Percentiles rank a stretch among this genome's conserved stretches.
phyloP scores from a whole-genome alignment of 2,329 filamentous ascomycete genomes.

The Chrysoporthe austroafricana region DNA sequence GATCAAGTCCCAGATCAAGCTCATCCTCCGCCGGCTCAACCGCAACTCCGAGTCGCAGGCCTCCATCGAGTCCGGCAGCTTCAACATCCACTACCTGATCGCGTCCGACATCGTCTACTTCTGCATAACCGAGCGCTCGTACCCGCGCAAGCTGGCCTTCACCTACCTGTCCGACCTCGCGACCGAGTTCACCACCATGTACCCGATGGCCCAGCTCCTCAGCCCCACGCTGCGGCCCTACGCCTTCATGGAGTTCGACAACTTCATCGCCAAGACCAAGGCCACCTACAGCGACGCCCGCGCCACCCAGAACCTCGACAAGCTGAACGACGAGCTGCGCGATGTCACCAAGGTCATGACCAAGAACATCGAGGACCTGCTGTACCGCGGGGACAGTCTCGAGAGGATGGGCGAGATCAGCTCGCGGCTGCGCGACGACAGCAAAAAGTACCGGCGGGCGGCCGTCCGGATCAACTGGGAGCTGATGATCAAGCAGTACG shows the following conservation, averaged over 20 bases:
- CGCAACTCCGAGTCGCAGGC: conserved; percentile 90
- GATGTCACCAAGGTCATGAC: conserved; percentile 99
- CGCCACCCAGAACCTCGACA: conserved; percentile 89
- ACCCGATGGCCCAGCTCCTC: conserved; percentile 74
- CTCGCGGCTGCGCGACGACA: conserved; percentile 84
- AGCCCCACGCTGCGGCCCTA: conserved; percentile 81
- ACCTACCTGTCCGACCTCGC: conserved; percentile 95
- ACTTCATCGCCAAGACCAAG: conserved; percentile 90
- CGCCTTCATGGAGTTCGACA: conserved; percentile 97
- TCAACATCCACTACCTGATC: conserved; percentile 88
- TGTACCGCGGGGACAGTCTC: conserved; percentile 91
- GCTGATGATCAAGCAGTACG: conserved; percentile 93
- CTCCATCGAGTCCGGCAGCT: conserved; percentile 82
- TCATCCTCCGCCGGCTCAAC: conserved; percentile 85
- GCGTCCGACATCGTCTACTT: conserved; percentile 84
- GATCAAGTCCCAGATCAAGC: conserved; percentile 88
- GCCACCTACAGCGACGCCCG: conserved; percentile 92
- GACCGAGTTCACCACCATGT: conserved; percentile 86
- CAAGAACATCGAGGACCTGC: conserved; percentile 97
- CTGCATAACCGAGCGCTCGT: conserved; percentile 89
- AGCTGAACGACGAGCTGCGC: conserved; percentile 93
- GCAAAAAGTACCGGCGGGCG: conserved; percentile 89
- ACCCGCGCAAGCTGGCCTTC: conserved; percentile 97
- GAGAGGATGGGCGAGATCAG: conserved; percentile 98
- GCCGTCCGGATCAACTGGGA: conserved; percentile 99